Conservation (phyloP, 1,139 yeast species). For the Lodderomyces metapsilosis region DNA sequence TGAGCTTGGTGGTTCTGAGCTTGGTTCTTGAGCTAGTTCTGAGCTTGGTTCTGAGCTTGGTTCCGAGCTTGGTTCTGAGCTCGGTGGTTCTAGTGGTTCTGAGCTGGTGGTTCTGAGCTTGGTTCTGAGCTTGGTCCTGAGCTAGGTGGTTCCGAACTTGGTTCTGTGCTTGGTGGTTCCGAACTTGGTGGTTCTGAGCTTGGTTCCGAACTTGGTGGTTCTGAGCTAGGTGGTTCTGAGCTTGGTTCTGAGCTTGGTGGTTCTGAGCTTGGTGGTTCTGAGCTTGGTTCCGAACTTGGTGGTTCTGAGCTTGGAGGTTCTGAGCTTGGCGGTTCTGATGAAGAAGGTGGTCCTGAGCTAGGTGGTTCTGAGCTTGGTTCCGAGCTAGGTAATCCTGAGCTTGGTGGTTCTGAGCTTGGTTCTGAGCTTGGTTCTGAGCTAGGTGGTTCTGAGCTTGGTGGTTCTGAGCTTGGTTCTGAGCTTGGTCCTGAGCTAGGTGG, state of each 20-base stretch:
- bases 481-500: not conserved
- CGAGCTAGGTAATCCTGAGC: too few relatives aligned
- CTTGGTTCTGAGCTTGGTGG: not conserved
- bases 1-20: too few relatives aligned
- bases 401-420: too few relatives aligned
- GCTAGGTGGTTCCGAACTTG: constrained; percentile 14
- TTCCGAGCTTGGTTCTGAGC: too few relatives aligned
- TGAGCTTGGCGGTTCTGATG: not conserved
- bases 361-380: too few relatives aligned
- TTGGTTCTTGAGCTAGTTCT: too few relatives aligned
- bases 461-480: not conserved
- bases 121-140: too few relatives aligned
- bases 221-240: not conserved
- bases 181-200: constrained; percentile 14
- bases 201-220: constrained; percentile 2
- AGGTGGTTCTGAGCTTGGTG: constrained; percentile 12
- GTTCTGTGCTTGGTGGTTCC: constrained; percentile 13
- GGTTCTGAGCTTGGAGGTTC: not conserved
- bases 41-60: too few relatives aligned
- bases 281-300: not conserved
- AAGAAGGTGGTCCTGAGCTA: not conserved
- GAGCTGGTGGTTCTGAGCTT: too few relatives aligned
- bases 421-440: too few relatives aligned
- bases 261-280: not conserved
- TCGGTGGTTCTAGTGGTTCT: too few relatives aligned